Evolutionary conservation across 768 basidiomycete genomes (phyloP), one percentile per base, ranked within the genome.

Genomic region (Strobilomyces confusus): DNA sequence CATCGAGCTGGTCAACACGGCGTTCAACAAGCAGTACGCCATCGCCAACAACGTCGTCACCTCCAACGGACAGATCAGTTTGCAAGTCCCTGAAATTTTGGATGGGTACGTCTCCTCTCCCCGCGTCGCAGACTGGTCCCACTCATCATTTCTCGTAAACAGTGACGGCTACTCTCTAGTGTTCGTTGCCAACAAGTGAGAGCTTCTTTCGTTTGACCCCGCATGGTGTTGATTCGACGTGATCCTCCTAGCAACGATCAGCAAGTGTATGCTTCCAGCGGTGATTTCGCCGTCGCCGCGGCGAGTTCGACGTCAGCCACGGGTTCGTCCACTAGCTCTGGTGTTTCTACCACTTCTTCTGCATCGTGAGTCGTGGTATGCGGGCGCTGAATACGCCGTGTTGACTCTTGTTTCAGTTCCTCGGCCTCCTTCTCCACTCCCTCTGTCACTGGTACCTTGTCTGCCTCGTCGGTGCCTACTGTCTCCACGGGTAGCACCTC

Each of bases 11-110:
- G 47, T 58, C 44, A 82, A 84, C 67, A 17, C 59, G 0, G 22
- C 26, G 1, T 87, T 86, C 76, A 72, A 84, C 70, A 68, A 80
- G 51, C 49, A 72, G 0, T 80, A 76, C 44, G 83, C 78, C 43
- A 74, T 87, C 50, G 77, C 75, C 13, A 83, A 78, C 73, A 81
- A 80, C 54, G 71, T 87, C 2, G 52, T 9, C 14, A 47, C 45
- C 11, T 22, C 14, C 6, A 46, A 52, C 5, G 51, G 51, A 26
- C 38, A 47, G 20, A 0, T 34, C 3, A 73, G 71, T 1, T 14
- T 86, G n/a, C 36, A 47, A 0, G 54, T 86, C 4, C 82, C 82
- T 17, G 46, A 71, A 19, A 73, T 86, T 25, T 77, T 77, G 9
- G 55, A 51, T 11, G 71, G 69, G 85, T 86, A 58, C 33, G 62